Base-by-base conservation (phyloP, 1,284 basidiomycete species). In the Melanopsichium pennsylvanicum region DNA sequence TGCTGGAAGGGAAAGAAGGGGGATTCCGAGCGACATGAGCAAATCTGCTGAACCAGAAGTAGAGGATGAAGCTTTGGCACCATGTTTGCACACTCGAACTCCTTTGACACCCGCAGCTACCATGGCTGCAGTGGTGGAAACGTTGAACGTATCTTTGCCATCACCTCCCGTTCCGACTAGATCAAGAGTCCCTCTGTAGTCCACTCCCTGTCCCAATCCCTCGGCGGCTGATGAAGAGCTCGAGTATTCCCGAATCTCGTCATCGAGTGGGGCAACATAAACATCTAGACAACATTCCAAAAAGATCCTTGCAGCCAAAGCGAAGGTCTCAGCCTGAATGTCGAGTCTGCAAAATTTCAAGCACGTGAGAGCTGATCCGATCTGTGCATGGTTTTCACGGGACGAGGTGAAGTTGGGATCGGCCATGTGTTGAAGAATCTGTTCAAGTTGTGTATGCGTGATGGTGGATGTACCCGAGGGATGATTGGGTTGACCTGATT, bases 91-190 rank as follows among this genome's bases (percentile, higher is more conserved):
- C 0, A 97, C 92, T 44, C 92, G 86, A 1, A 92, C 90, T 13
- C 95, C 95, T 2, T 63, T 68, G 0, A 93, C 91, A 13, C 95
- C 95, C 16, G 93, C 93, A 21, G 94, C 94, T 16, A 98, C 92
- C 59, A 98, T 87, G 4, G 88, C 93, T 2, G 95, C 95, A 0
- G 93, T 91, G 0, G 95, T 97, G 76, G 92, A 95, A 37, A 97
- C 94, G 81, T 98, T 97, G 86, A 95, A 98, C 0, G 95, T 90
- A 77, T 97, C 92, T 83, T 95, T 89, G 0, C 94, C 94, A 82
- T 97, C 95, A 11, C 95, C 95, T n/a, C 95, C 95, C 0, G 89
- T 90, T 13, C 90, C 86, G 46, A 89, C 89, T 31, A 81, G 48
- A 37, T 81, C 79, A 23, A 81, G 44, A 12, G 64, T 67, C 13